phyloP scores from a whole-genome alignment of 257 asterid species.

The Capsicum baccatum region DNA sequence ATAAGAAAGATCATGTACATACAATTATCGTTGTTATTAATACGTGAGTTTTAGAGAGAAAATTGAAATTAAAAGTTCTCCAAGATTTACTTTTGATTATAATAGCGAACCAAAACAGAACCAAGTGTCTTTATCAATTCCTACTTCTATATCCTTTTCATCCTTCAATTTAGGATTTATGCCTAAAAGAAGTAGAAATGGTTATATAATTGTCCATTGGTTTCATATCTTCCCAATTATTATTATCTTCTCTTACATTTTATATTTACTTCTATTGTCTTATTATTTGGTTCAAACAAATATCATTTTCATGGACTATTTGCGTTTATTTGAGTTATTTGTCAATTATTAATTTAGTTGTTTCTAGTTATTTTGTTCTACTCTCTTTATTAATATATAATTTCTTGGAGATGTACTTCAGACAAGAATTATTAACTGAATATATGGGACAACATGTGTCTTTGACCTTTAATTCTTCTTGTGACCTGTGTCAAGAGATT shows the following conservation, averaged over 20 bases:
- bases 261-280: background rate
- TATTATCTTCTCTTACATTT: background rate
- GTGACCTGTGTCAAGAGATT: too few species aligned
- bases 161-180: constrained; percentile 4
- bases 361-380: too few species aligned
- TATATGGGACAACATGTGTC: too few species aligned
- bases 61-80: background rate
- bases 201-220: background rate
- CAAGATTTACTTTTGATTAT: background rate
- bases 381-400: too few species aligned
- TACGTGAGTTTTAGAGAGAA: background rate
- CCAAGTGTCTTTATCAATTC: background rate
- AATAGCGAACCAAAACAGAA: background rate
- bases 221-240: background rate
- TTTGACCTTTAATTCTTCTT: too few species aligned
- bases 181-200: background rate
- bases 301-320: background rate
- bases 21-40: too few species aligned
- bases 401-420: too few species aligned
- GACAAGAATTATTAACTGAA: too few species aligned
- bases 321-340: too few species aligned
- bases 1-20: too few species aligned
- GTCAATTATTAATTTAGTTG: too few species aligned
- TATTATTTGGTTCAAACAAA: background rate
- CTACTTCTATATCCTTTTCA: constrained; percentile 11